Evolutionary conservation across 1,284 basidiomycete genomes (phyloP), one percentile per base, ranked within the genome.

Genomic region (Prillingera fragicola): DNA sequence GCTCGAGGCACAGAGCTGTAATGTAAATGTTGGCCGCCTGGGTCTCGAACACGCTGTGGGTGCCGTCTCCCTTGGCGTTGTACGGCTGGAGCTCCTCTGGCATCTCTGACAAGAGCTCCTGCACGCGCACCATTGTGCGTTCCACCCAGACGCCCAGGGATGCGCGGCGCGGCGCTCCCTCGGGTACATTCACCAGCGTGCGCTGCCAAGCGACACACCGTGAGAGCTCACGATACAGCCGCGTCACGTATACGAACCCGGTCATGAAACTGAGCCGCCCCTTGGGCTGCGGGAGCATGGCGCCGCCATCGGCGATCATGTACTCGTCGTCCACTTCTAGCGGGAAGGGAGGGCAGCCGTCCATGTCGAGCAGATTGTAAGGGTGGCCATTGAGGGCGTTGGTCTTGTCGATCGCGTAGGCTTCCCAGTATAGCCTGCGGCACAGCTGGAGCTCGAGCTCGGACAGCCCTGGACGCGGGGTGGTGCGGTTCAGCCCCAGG

Each of bases 21-120:
- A 61, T 57, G n/a, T 49, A 48, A n/a, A 61, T 45, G 29, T 61
- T 59, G 7, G 59, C 59, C 18, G 52, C 42, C 42, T 61, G 57
- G 10, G 56, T 61, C 6, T 52, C 59, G 29, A 49, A 49, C 33
- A 38, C 53, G 18, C 40, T 47, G 17, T 47, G 44, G 9, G 33
- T 34, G 12, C 28, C 15, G 13, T 13, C 18, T 14, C 33, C 43
- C 25, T 27, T 25, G 8, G 32, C 32, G 21, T 38, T 46, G 21
- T 13, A 26, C 22, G 34, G 36, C 47, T 18, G 49, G 19, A 42
- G 40, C 35, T 26, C 12, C 1, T 37, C 29, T 3, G 45, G 51
- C 25, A 57, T 37, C 9, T 29, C 40, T 8, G 46, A 35, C 40
- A 56, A 39, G 6, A 48, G 34, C 8, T 15, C 38, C 13, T 45